Evolutionary conservation across 345 rosid species (phyloP).

Genomic region (Salix dunnii): DNA sequence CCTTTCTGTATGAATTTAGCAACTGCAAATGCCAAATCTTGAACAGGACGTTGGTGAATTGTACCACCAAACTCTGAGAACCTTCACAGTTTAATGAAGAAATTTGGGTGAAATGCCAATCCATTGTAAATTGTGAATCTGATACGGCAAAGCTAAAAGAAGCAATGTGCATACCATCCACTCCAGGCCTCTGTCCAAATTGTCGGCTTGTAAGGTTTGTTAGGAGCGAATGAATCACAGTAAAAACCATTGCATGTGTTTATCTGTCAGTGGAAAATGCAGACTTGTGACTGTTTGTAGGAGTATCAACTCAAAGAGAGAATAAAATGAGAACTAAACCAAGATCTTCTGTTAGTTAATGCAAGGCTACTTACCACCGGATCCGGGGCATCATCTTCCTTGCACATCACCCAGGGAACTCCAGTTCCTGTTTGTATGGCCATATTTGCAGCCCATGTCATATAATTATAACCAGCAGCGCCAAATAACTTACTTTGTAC

Average conservation of each 20-base stretch:
- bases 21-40: constrained; percentile 95
- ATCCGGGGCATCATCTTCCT: constrained; percentile 98
- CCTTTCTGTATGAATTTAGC: constrained; percentile 94
- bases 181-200: constrained; percentile 99
- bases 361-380: constrained; percentile 62
- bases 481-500: constrained; percentile 76
- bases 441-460: constrained; percentile 98
- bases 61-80: constrained; percentile 96
- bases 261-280: constrained; percentile 45
- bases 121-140: background rate
- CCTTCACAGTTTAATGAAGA: constrained; percentile 40
- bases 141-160: constrained; percentile 4
- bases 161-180: constrained; percentile 62
- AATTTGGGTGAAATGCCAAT: background rate
- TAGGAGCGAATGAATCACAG: constrained; percentile 93
- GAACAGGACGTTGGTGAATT: constrained; percentile 85
- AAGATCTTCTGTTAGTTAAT: background rate
- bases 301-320: background rate
- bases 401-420: constrained; percentile 99
- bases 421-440: constrained; percentile 80
- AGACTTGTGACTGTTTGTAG: background rate
- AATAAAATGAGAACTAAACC: background rate
- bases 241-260: constrained; percentile 99
- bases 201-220: constrained; percentile 89
- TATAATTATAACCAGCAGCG: constrained; percentile 69